Evolutionary conservation across 306 rosid genomes (phyloP), one percentile per base, ranked within the genome.

Genomic region (Ceratonia siliqua): DNA sequence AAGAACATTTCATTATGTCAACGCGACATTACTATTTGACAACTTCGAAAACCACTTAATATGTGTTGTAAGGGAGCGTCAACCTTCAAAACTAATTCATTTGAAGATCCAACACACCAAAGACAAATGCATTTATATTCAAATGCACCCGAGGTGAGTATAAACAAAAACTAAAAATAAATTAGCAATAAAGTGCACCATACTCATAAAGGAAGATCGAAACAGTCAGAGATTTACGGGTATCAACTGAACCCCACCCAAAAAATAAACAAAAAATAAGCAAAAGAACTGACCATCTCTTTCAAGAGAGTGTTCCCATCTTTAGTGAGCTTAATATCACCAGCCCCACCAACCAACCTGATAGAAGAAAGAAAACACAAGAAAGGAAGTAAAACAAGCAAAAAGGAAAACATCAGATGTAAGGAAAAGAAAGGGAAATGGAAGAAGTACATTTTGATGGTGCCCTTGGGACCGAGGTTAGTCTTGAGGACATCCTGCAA

Each of bases 281-380:
- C 36, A 38, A 54, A 65, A 64, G 24, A 30, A 43, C 80, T 68
- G 10, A 94, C 98, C 99, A 94, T 92, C 68, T 94, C 99, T 74
- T 92, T 94, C 57, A 94, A 86, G 32, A 94, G 87, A 79, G 99
- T 92, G 88, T 94, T 94, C 17, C 99, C 99, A 33, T 94, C 99
- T 78, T 94, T 94, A 46, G 99, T 94, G 58, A 94, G 95, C 83
- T 94, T 94, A 74, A 94, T 94, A 53, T 94, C 99, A 5, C 99
- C 99, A 2, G 96, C 87, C 45, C 97, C 99, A 39, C 99, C 99
- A 76, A 94, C 97, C 54, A 94, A 89, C 98, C 98, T 93, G 84
- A 84, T 11, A 68, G 54, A 2, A 33, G 9, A 61, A 64, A 8
- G 12, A 30, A 4, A 22, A 46, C 28, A 18, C 18, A 1, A 55